Percentiles rank a stretch among this genome's conserved stretches.
Evolutionary conservation across 495 filamentous ascomycete species (phyloP).

Genomic region (Xylaria intraflava): DNA sequence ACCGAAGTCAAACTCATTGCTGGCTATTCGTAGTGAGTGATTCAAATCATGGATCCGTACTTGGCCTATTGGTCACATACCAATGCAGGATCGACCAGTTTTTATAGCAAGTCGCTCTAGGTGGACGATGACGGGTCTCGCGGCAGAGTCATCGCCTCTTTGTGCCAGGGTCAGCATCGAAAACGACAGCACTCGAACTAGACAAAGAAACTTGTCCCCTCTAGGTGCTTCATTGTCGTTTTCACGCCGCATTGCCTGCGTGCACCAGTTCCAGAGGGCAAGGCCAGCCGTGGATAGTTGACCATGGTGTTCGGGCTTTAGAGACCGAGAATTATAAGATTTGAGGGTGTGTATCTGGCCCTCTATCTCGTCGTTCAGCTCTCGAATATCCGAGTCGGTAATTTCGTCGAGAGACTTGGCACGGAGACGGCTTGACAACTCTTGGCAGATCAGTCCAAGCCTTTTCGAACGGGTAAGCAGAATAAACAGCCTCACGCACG

Average conservation of each 20-base stretch:
- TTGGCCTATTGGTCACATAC: constrained; percentile 34
- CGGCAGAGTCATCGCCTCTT: constrained; percentile 20
- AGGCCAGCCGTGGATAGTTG: constrained; percentile 51
- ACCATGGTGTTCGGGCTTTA: constrained; percentile 19
- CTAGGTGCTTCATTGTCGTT: constrained; percentile 5
- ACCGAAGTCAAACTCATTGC: constrained; percentile 49
- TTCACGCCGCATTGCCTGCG: constrained; percentile 37
- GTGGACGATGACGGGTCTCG: constrained; percentile 40
- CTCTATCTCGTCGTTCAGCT: constrained; percentile 17
- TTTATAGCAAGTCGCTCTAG: constrained; percentile 63
- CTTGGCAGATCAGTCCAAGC: constrained; percentile 19
- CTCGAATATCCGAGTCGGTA: constrained; percentile 1
- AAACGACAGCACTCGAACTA: constrained; percentile 61
- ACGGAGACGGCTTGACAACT: constrained; percentile 27
- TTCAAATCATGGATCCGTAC: constrained; percentile 2
- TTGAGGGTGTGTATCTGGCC: constrained; percentile 18
- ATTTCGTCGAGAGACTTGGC: constrained; percentile 13
- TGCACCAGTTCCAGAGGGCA: constrained; percentile 63
- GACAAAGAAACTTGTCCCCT: constrained; percentile 22
- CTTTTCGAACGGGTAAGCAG: not conserved
- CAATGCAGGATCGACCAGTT: constrained; percentile 57
- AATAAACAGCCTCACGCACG: constrained; percentile 13
- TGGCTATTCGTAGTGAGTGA: constrained; percentile 31
- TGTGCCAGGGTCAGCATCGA: constrained; percentile 60
- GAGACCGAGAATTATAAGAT: constrained; percentile 12